Evolutionary conservation across 2,329 filamentous ascomycete species (phyloP), one percentile per base, ranked within the genome.

Genomic region (Pseudonectria buxi): DNA sequence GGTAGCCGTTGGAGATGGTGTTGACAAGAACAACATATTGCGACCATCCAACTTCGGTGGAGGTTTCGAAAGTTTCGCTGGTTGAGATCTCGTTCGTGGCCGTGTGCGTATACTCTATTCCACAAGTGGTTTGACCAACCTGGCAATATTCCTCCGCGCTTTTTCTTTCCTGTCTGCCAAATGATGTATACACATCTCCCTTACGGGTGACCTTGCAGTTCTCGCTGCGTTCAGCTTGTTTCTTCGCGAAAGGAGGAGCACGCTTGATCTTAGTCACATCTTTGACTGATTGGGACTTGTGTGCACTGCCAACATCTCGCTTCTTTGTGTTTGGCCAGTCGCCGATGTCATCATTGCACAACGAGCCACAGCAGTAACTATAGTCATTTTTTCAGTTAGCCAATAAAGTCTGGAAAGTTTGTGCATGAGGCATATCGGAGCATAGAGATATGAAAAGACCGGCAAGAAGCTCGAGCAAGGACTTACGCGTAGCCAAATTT

Each of bases 131-230:
- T 29, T 41, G 36, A 4, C 33, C 36, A 5, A 10, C 16, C 12
- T 30, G 9, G 18, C 33, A 35, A 11, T 10, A 11, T 10, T 26
- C n/a, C 15, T 35, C 31, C 7, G 11, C 13, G 4, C 24, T 24
- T 11, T 26, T 13, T 18, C 28, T 14, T 5, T 29, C 14, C 15
- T 41, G 39, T 7, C 7, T 25, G 3, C 39, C 39, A 10, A 13
- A 41, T 4, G 36, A 39, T 4, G 36, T 41, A 28, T 39, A 41
- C 3, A 26, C 30, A 6, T 39, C 29, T 7, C 32, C 26, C 32
- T 39, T 41, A 10, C 35, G 28, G 15, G 39, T 39, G 26, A 41
- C 29, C 28, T 39, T 35, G 4, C 39, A 41, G 2, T 41, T 41
- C 6, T 32, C 18, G 13, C 37, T 33, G 7, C 32, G 5, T 9